Conservation (phyloP, 345 rosid species). For the Psidium friedrichsthalianum region DNA sequence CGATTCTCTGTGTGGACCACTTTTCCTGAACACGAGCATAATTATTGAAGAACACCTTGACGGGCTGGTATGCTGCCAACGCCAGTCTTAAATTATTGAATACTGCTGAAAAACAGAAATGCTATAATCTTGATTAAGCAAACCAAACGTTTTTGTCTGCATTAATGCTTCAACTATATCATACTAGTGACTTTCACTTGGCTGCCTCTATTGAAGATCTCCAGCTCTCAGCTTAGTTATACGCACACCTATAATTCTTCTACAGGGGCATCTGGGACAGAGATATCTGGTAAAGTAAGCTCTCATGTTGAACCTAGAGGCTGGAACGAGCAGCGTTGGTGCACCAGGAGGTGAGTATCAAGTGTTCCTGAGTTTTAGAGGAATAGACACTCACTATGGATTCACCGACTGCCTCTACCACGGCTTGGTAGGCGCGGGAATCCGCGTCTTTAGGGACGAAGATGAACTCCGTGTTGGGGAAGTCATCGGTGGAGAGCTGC, state of each 20-base stretch:
- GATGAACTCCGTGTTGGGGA: neutral
- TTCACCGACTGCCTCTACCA: neutral
- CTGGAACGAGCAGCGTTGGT: neutral
- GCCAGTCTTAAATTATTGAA: neutral
- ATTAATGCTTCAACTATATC: neutral
- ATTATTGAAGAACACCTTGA: neutral
- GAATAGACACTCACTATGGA: neutral
- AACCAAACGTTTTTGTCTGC: neutral
- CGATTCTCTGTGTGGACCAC: neutral
- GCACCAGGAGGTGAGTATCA: neutral
- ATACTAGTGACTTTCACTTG: neutral
- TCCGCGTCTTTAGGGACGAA: neutral
- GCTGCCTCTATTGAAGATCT: neutral
- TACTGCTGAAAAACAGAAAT: no score
- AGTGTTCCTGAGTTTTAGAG: neutral
- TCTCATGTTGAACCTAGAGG: neutral
- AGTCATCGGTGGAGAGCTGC: neutral
- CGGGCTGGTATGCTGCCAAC: neutral
- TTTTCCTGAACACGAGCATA: neutral
- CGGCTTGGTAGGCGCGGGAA: neutral
- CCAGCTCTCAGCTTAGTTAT: neutral
- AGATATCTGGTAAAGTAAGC: neutral
- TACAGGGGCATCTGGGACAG: neutral
- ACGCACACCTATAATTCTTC: neutral
- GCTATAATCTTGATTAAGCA: no score